Conservation (phyloP, 495 filamentous ascomycete species). For the Trichoderma gamsii region DNA sequence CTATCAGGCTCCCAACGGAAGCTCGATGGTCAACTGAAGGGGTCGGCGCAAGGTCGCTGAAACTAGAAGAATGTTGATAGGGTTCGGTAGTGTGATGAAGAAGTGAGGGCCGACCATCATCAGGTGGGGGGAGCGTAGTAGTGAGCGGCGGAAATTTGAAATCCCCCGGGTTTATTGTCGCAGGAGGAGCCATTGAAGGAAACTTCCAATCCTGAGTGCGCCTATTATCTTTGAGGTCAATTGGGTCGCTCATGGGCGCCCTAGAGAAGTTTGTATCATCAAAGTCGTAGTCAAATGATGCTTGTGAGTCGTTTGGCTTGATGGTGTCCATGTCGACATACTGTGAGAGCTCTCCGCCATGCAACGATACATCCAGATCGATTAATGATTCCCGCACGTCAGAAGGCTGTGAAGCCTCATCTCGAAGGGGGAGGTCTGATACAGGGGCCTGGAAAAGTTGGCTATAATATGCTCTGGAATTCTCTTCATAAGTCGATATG, state of each 20-base stretch:
- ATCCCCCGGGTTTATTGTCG: conserved; percentile 46
- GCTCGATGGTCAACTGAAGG: conserved; percentile 29
- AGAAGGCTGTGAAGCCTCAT: conserved; percentile 41
- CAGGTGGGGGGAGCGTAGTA: conserved; percentile 26
- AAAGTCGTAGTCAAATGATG: conserved; percentile 42
- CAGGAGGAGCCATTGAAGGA: conserved; percentile 43
- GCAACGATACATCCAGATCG: conserved; percentile 50
- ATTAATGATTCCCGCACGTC: conserved; percentile 50
- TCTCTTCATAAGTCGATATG: conserved; percentile 50
- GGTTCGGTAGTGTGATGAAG: conserved; percentile 48
- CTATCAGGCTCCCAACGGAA: conserved; percentile 42
- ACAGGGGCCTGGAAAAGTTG: conserved; percentile 28
- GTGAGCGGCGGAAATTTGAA: conserved; percentile 43
- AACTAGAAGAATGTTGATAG: conserved; percentile 36
- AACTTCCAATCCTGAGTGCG: conserved; percentile 59
- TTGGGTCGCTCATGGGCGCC: conserved; percentile 43
- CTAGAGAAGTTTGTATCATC: conserved; percentile 22
- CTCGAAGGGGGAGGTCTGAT: conserved; percentile 51
- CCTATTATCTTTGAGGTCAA: conserved; percentile 42
- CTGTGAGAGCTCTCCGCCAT: conserved; percentile 43
- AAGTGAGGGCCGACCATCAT: conserved; percentile 38
- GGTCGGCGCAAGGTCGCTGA: conserved; percentile 28
- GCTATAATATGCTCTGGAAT: conserved; percentile 47
- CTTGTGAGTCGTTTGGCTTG: conserved; percentile 38
- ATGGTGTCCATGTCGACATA: conserved; percentile 57